phyloP scores from a whole-genome alignment of 371 early-diverging fungal genomes.

The Mortierella polycephala region DNA sequence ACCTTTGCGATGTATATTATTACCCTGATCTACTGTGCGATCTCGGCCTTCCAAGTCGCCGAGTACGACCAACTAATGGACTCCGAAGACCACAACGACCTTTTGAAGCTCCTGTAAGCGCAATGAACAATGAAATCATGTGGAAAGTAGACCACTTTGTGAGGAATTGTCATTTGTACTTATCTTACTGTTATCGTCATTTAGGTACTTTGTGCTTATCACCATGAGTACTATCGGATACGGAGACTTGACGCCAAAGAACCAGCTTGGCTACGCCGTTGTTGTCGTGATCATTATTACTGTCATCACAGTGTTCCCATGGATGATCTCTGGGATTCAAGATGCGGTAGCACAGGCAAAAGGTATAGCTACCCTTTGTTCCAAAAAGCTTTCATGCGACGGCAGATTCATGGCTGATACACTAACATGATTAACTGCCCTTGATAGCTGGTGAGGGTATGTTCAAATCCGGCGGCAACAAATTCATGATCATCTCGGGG shows the following conservation, averaged over 20 bases:
- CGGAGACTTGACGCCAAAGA: conserved; percentile 79
- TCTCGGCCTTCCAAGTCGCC: conserved; percentile 77
- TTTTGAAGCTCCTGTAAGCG: conserved; percentile 61
- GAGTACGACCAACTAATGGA: conserved; percentile 74
- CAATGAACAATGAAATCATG: not conserved
- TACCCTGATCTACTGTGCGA: conserved; percentile 72
- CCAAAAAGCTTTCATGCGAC: not conserved
- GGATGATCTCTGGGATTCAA: conserved; percentile 65
- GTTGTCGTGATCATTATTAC: conserved; percentile 77
- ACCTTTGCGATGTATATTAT: conserved; percentile 69
- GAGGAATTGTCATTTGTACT: not conserved
- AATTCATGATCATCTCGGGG: conserved; percentile 54
- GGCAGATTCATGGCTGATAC: not conserved
- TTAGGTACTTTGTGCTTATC: conserved; percentile 69
- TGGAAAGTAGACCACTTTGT: too few species aligned
- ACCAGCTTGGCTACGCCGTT: conserved; percentile 69
- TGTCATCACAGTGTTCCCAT: conserved; percentile 72
- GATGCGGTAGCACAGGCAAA: conserved; percentile 68
- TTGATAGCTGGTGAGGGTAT: conserved; percentile 51
- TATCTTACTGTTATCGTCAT: not conserved
- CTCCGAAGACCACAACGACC: conserved; percentile 58
- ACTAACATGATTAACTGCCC: not conserved
- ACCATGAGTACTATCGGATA: conserved; percentile 84
- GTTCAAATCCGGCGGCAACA: conserved; percentile 49
- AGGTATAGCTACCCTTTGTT: conserved; percentile 42